Evolutionary conservation across 1,139 yeast species (phyloP).

Genomic region (Sugiyamaella neomexicana): DNA sequence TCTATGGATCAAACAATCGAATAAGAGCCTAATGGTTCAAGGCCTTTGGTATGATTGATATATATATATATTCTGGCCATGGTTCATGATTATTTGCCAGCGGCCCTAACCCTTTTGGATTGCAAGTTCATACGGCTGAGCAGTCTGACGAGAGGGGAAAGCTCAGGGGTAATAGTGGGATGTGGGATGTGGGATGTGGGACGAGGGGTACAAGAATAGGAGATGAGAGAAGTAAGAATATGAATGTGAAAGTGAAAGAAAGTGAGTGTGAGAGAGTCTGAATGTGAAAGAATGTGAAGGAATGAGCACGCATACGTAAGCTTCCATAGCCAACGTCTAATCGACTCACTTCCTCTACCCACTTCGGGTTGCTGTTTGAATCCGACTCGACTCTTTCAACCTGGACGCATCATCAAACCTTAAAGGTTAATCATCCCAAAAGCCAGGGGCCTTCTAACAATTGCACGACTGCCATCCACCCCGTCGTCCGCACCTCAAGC

Average conservation of each 20-base stretch:
- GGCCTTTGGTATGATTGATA: no score
- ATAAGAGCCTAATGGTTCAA: not conserved
- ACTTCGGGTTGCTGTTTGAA: no score
- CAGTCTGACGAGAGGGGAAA: conserved; percentile 2
- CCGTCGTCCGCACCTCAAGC: no score
- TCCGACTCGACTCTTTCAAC: no score
- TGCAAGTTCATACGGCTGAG: not conserved
- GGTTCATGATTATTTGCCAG: not conserved
- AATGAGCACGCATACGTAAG: no score
- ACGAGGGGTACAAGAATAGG: not conserved
- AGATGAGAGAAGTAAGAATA: not conserved
- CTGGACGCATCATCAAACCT: not conserved
- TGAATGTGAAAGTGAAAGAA: not conserved
- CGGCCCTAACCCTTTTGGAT: not conserved
- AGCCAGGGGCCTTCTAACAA: no score
- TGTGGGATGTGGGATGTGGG: not conserved
- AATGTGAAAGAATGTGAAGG: not conserved
- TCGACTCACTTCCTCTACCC: no score
- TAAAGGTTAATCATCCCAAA: not conserved
- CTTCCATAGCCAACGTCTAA: no score
- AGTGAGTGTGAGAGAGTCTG: not conserved
- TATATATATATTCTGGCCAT: no score
- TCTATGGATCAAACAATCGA: not conserved
- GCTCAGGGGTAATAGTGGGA: conserved; percentile 7
- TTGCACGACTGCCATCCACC: no score